These are phyloP conservation scores for Gentiana macrophylla DNA, from an alignment of 257 asterid species.

Conservation along the genomic window DNA sequence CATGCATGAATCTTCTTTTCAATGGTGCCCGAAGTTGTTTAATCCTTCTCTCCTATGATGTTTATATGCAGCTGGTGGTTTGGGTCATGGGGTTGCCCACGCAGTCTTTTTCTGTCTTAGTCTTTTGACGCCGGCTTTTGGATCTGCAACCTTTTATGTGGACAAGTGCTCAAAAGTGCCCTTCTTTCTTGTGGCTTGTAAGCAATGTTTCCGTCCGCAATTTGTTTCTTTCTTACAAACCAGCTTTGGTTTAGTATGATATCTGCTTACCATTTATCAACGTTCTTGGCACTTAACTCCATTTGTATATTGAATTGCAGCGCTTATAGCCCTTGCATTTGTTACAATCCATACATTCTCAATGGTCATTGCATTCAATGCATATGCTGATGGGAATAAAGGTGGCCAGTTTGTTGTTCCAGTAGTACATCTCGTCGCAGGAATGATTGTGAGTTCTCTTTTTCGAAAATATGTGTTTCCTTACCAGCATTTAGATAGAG, in stretches of 20 bases:
- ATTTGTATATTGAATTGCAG: slow-evolving; percentile 37
- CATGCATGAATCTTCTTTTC: not conserved
- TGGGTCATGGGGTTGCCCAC: slow-evolving; percentile 99
- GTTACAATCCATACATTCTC: slow-evolving; percentile 91
- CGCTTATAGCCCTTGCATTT: slow-evolving; percentile 84
- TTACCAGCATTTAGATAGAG: not conserved
- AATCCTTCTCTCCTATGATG: slow-evolving; percentile 7
- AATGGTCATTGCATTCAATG: slow-evolving; percentile 91
- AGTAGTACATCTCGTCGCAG: slow-evolving; percentile 64
- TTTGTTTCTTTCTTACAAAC: not conserved
- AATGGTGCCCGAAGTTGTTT: not conserved
- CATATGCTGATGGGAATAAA: slow-evolving; percentile 66
- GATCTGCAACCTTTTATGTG: slow-evolving; percentile 89
- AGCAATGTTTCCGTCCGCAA: slow-evolving; percentile 1
- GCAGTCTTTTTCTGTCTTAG: slow-evolving; percentile 93
- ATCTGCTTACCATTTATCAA: not conserved
- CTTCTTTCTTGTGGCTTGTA: slow-evolving; percentile 84
- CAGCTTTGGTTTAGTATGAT: not conserved
- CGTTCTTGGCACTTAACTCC: not conserved
- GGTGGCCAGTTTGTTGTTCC: slow-evolving; percentile 70
- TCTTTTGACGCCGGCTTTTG: slow-evolving; percentile 94
- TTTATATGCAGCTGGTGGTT: slow-evolving; percentile 70
- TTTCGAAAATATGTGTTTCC: not conserved
- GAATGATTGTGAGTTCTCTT: slow-evolving; percentile 56
- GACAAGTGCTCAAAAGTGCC: slow-evolving; percentile 86